Evolutionary conservation across 345 rosid species (phyloP), one percentile per base, ranked within the genome.

Genomic region (Physaria fendleri): DNA sequence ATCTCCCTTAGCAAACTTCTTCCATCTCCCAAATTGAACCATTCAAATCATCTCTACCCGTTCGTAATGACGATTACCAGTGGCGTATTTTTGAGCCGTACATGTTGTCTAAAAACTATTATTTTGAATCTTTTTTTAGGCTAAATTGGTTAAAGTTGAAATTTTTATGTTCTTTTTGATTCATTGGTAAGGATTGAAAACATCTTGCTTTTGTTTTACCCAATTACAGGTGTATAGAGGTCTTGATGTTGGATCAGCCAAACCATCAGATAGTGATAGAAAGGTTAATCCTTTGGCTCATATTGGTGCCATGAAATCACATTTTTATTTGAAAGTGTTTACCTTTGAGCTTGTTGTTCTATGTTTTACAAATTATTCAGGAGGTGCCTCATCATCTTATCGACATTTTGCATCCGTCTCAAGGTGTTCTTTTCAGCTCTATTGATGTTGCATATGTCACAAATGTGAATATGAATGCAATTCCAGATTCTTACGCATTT

Each of bases 351-450:
- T 66, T 58, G 45, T 57, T 0, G 4, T 52, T 6, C 11, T 68
- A 10, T 52, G 44, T 29, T 39, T 44, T 45, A 0, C 12, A 2
- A 29, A 59, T 53, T 62, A 54, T 59, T 43, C 77, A 88, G 96
- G 95, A 84, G 73, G 96, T 88, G 59, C 90, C 78, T 1, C 96
- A 92, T 60, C 96, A 92, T 75, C 77, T 92, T 48, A 59, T 92
- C 45, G 98, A 92, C 76, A 76, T 92, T 43, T 65, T 88, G 74
- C 76, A 85, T 51, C 98, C 98, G 2, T 77, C 79, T 60, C 84
- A 92, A 82, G 98, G 98, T 91, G 53, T 37, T 28, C 38, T 59
- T 15, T 13, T 33, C 15, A 22, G 23, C 62, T 67, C 20, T 18
- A 39, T 24, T 44, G 32, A 59, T 47, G 38, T 55, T 27, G 27